Base-by-base conservation (phyloP, 2,329 filamentous ascomycete species). In the Fusarium miscanthi region DNA sequence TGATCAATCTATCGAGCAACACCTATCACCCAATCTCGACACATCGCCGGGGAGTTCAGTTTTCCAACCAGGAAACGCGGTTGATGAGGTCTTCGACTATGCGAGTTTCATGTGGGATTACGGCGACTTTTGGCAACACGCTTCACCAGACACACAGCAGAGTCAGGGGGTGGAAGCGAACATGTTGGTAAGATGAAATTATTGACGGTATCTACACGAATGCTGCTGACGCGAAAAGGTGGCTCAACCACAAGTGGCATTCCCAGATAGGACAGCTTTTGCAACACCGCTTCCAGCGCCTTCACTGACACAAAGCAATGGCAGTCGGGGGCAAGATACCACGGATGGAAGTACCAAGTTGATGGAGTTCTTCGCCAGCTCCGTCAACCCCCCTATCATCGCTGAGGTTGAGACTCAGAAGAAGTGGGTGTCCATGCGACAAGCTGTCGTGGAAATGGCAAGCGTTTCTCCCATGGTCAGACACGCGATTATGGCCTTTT, bases 351-450 rank as follows among this genome's bases (percentile, higher is more conserved):
- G 64, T 35, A 73, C 79, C 3, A 77, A 80, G 17, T 76, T 87
- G 5, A 80, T 87, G 66, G 83, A 86, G 46, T 86, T 86, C 59
- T 88, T 88, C 63, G 77, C 83, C 23, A 82, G 81, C 43, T 84
- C 85, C 6, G 82, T 85, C 21, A 84, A 84, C n/a, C 86, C 86
- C 10, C 86, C 86, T 2, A 87, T 88, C 33, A 81, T 88, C 8
- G 84, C 84, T 23, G 84, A 87, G 52, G 84, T 88, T 0, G 87
- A 88, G 70, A 86, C 85, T 11, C 84, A 86, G 59, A 85, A 84
- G 70, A 85, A 84, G 57, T 88, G 87, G 87, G 79, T 84, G 5
- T 80, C 83, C 1, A 86, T 87, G 72, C 81, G 86, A 9, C 84
- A 85, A 49, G 80, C 84, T 35, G 82, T 88, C 23, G 80, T 85